Percentiles rank a stretch among this genome's conserved stretches.
phyloP scores from a whole-genome alignment of 2,329 filamentous ascomycete genomes.

The Aspergillus versicolor region DNA sequence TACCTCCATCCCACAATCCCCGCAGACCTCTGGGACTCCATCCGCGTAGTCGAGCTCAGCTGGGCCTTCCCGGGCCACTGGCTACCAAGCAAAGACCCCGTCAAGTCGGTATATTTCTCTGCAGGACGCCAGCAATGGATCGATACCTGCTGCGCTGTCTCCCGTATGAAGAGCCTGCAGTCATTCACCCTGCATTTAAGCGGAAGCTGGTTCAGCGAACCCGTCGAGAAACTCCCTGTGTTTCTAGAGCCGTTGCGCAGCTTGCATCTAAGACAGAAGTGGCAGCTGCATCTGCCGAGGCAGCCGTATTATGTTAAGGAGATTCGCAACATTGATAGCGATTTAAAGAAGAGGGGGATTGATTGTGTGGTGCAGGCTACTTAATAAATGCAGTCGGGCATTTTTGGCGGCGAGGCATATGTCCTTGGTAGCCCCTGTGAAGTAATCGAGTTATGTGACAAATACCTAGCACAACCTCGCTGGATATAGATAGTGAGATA shows the following conservation, averaged over 20 bases:
- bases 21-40: slow-evolving; percentile 26
- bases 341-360: slow-evolving; percentile 33
- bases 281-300: slow-evolving; percentile 33
- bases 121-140: slow-evolving; percentile 38
- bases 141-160: slow-evolving; percentile 34
- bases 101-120: slow-evolving; percentile 38
- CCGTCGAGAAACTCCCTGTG: slow-evolving; percentile 33
- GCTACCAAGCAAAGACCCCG: slow-evolving; percentile 41
- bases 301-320: slow-evolving; percentile 37
- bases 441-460: no score
- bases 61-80: slow-evolving; percentile 43
- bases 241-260: slow-evolving; percentile 37
- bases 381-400: neutral
- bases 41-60: slow-evolving; percentile 36
- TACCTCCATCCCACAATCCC: slow-evolving; percentile 38
- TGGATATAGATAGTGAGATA: no score
- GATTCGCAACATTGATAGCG: slow-evolving; percentile 26
- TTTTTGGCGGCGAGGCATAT: no score
- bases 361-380: slow-evolving; percentile 30
- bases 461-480: no score
- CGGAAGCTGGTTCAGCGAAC: slow-evolving; percentile 39
- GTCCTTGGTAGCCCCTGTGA: no score
- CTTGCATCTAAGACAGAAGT: slow-evolving; percentile 23
- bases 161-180: slow-evolving; percentile 25
- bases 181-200: slow-evolving; percentile 33